A percentile compares a stretch with the other conserved stretches of the same genome.
Conservation (phyloP, 106 monocot genomes). For the Acorus gramineus region DNA sequence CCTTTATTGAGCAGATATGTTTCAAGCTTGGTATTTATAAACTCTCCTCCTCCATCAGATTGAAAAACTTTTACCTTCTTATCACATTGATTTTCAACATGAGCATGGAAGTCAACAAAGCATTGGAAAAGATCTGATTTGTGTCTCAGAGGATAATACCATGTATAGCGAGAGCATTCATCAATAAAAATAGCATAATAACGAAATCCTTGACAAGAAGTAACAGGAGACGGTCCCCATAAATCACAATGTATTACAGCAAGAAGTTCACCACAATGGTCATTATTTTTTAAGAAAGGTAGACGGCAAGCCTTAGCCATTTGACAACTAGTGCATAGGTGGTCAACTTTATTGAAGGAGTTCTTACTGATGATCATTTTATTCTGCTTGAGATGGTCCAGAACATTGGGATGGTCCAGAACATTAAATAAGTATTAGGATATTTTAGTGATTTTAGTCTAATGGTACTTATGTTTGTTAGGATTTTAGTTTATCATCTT, state of each 20-base stretch:
- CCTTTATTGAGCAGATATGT: not conserved
- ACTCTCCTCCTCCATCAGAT: slow-evolving; percentile 9
- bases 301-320: not conserved
- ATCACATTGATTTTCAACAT: slow-evolving; percentile 6
- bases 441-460: too few species aligned
- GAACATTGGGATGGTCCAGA: too few species aligned
- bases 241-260: slow-evolving; percentile 5
- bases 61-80: slow-evolving; percentile 3
- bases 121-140: not conserved
- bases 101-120: not conserved
- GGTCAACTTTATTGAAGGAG: too few species aligned
- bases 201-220: not conserved
- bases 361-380: too few species aligned
- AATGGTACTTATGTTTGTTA: too few species aligned
- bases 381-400: too few species aligned
- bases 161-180: not conserved
- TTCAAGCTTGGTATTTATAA: not conserved
- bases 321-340: not conserved
- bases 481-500: too few species aligned
- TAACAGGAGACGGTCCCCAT: not conserved
- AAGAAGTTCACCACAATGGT: not conserved
- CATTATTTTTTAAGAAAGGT: not conserved
- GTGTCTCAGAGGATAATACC: slow-evolving; percentile 2
- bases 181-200: slow-evolving; percentile 10
- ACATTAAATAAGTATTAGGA: too few species aligned